Conservation (phyloP, 2,329 filamentous ascomycete species). For the Penicillium sp. region DNA sequence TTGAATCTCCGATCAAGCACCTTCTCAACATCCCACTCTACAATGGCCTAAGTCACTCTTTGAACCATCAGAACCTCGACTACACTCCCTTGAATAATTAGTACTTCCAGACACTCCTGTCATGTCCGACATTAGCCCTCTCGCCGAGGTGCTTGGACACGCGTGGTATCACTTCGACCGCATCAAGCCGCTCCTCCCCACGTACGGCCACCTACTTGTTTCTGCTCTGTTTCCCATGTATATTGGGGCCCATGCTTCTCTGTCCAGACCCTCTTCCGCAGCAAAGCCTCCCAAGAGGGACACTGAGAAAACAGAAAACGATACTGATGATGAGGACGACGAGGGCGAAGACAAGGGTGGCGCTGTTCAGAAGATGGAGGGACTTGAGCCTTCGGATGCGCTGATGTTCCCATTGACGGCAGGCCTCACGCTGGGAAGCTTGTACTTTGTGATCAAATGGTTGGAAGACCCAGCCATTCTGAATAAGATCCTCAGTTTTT, state of each 20-base stretch:
- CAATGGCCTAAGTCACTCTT: constrained; percentile 15
- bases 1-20: constrained; percentile 8
- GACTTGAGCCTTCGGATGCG: constrained; percentile 73
- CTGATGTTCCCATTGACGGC: constrained; percentile 81
- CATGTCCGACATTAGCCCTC: constrained; percentile 37
- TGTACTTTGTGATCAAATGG: constrained; percentile 90
- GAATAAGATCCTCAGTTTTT: constrained; percentile 78
- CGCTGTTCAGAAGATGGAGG: constrained; percentile 60
- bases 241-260: constrained; percentile 77
- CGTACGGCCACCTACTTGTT: constrained; percentile 60
- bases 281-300: constrained; percentile 57
- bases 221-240: constrained; percentile 81
- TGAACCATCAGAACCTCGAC: not conserved
- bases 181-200: constrained; percentile 50
- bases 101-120: not conserved
- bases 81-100: not conserved
- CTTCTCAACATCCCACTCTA: constrained; percentile 1
- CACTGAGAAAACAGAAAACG: constrained; percentile 28
- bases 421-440: constrained; percentile 64
- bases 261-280: constrained; percentile 79
- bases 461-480: constrained; percentile 76
- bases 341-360: constrained; percentile 53
- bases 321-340: constrained; percentile 31
- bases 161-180: constrained; percentile 45
- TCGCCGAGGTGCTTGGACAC: constrained; percentile 41